phyloP scores from a whole-genome alignment of 2,329 filamentous ascomycete species.

The Diplodia corticola region DNA sequence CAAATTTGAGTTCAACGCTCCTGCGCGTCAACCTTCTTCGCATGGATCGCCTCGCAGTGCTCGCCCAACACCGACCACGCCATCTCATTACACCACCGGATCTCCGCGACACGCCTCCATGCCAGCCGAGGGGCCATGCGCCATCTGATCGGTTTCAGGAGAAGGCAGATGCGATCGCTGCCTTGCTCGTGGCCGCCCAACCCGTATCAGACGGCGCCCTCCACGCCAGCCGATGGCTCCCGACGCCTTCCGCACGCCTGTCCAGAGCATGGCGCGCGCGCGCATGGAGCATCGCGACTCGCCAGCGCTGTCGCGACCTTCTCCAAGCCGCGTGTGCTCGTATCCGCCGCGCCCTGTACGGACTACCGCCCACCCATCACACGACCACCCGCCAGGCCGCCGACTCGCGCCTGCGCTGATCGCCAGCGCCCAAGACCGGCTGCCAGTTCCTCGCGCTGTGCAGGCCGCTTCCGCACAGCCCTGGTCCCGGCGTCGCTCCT shows the following conservation, averaged over 20 bases:
- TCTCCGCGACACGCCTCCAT: not conserved
- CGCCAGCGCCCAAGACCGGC: not conserved
- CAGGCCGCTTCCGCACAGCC: conserved; percentile 15
- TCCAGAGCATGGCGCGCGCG: not conserved
- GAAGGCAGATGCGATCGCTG: conserved; percentile 14
- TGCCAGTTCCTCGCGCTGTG: not conserved
- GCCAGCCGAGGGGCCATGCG: not conserved
- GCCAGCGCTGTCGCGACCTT: not conserved
- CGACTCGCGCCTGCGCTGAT: not conserved
- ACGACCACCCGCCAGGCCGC: not conserved
- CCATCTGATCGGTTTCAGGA: conserved; percentile 19
- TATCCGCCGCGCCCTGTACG: not conserved
- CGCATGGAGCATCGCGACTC: not conserved
- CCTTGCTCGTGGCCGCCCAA: conserved; percentile 7
- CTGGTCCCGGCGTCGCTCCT: conserved; percentile 16
- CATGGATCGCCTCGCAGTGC: conserved; percentile 13
- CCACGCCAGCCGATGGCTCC: not conserved
- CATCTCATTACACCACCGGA: conserved; percentile 16
- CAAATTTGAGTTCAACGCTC: conserved; percentile 17
- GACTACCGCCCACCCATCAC: conserved; percentile 1
- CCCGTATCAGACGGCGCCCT: not conserved
- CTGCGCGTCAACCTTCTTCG: conserved; percentile 18
- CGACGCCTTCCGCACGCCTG: not conserved
- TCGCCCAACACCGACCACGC: conserved; percentile 7
- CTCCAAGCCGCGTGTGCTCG: conserved; percentile 4